Conservation (phyloP, 225 moss, liverwort and hornwort genomes). For the Sphagnum contortum region DNA sequence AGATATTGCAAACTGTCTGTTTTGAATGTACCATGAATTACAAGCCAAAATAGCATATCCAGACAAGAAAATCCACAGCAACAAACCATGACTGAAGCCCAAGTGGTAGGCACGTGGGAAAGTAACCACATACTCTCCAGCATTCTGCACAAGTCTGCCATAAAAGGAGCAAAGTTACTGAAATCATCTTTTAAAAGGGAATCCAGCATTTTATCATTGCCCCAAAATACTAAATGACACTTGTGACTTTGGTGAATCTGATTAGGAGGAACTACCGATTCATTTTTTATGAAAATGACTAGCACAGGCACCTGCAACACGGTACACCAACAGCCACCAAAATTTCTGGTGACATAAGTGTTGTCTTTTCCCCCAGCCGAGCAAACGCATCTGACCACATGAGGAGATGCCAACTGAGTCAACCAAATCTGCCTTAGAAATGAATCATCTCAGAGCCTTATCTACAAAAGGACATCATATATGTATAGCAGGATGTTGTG, state of each 20-base stretch:
- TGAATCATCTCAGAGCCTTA: no score
- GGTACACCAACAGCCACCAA: conserved; percentile 84
- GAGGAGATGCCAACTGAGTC: not conserved
- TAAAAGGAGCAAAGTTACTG: not conserved
- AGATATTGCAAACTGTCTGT: no score
- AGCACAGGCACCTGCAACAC: conserved; percentile 73
- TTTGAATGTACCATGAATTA: no score
- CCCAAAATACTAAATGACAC: no score
- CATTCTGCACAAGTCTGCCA: conserved; percentile 91
- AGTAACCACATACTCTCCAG: conserved; percentile 94
- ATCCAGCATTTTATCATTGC: no score
- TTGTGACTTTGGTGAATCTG: no score
- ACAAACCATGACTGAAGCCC: conserved; percentile 84
- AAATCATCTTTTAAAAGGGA: not conserved
- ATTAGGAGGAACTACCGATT: no score
- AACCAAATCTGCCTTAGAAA: no score
- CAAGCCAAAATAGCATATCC: no score
- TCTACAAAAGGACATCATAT: no score
- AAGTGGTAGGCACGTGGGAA: conserved; percentile 96
- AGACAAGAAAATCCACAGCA: no score
- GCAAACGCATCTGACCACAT: conserved; percentile 65
- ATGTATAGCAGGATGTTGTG: no score
- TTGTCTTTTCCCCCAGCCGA: conserved; percentile 94
- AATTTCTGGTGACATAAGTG: conserved; percentile 97
- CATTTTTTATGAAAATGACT: not conserved